These are phyloP conservation scores for Parafenestella ontariensis DNA, from an alignment of 2,329 filamentous ascomycete species.

Conservation along the genomic window DNA sequence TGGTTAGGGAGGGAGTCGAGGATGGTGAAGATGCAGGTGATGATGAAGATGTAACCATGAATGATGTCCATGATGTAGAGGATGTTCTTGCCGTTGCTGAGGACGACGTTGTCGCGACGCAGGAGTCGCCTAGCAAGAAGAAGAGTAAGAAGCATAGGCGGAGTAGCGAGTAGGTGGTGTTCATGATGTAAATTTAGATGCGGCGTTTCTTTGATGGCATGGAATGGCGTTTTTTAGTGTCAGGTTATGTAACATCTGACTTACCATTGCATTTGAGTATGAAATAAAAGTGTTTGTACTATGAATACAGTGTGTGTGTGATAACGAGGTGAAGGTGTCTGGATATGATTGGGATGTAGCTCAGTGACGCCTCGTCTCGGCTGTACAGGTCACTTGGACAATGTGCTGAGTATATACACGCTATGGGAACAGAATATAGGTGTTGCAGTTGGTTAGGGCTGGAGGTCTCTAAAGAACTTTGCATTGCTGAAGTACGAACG, in stretches of 20 bases:
- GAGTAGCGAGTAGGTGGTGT: neutral
- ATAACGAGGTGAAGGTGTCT: neutral
- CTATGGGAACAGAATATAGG: too few relatives aligned
- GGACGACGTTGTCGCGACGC: neutral
- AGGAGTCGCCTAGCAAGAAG: constrained; percentile 9
- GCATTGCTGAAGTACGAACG: neutral
- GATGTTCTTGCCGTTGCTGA: constrained; percentile 5
- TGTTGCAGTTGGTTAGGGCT: too few relatives aligned
- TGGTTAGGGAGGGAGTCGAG: constrained; percentile 19
- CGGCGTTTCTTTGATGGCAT: neutral
- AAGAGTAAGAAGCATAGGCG: constrained; percentile 15
- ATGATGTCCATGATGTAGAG: constrained; percentile 14
- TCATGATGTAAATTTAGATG: neutral
- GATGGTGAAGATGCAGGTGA: neutral
- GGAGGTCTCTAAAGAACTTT: too few relatives aligned
- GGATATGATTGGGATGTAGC: too few relatives aligned
- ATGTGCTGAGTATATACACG: too few relatives aligned
- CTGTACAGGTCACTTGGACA: too few relatives aligned
- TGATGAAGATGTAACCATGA: constrained; percentile 20
- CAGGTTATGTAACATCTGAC: neutral
- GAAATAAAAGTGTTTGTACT: neutral
- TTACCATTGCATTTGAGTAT: neutral
- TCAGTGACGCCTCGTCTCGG: too few relatives aligned
- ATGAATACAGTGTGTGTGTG: neutral
- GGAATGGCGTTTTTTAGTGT: neutral